phyloP scores from a whole-genome alignment of 2,329 filamentous ascomycete species.

The Fusarium miscanthi region DNA sequence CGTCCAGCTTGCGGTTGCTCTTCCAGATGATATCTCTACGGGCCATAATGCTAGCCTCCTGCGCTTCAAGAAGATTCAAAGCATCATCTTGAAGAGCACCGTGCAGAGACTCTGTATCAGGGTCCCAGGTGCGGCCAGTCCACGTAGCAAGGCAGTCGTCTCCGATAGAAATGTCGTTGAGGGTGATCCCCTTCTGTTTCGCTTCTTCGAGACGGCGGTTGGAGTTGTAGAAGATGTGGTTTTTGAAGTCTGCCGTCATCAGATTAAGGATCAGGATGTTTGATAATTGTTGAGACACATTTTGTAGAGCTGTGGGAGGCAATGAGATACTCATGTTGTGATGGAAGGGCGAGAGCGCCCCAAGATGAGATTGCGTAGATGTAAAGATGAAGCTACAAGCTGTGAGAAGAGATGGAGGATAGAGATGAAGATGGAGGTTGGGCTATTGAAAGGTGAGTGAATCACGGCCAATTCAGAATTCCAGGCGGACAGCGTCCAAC shows the following conservation, averaged over 20 bases:
- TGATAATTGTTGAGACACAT: slow-evolving; percentile 8
- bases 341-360: background rate
- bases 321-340: background rate
- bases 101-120: slow-evolving; percentile 41
- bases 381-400: background rate
- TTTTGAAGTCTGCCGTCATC: slow-evolving; percentile 35
- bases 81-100: slow-evolving; percentile 42
- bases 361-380: background rate
- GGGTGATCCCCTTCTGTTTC: background rate
- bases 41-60: slow-evolving; percentile 33
- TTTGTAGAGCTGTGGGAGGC: no score
- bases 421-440: background rate
- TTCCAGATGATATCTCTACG: slow-evolving; percentile 41
- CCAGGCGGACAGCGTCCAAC: background rate
- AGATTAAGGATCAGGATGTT: slow-evolving; percentile 37
- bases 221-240: slow-evolving; percentile 35
- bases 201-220: slow-evolving; percentile 44
- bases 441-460: background rate
- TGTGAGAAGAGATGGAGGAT: background rate
- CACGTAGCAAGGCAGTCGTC: slow-evolving; percentile 48
- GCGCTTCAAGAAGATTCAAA: slow-evolving; percentile 24
- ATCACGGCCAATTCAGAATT: background rate
- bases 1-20: slow-evolving; percentile 41
- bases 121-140: slow-evolving; percentile 42
- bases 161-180: slow-evolving; percentile 42